Conservation (phyloP, 75 land plant species). For the Selaginella tamariscina region DNA sequence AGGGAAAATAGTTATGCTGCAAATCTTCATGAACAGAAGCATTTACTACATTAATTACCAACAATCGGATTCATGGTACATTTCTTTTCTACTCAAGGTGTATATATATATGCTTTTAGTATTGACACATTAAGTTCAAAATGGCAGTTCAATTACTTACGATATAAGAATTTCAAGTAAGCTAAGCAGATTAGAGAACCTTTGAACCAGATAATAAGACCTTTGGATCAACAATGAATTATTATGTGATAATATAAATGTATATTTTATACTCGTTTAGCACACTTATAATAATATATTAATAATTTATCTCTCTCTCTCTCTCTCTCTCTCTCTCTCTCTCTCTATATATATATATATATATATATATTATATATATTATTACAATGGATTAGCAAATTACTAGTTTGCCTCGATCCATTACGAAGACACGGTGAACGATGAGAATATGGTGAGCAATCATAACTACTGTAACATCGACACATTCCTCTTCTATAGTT, state of each 20-base stretch:
- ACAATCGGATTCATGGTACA: too few species aligned
- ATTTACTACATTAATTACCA: too few species aligned
- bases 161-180: too few species aligned
- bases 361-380: background rate
- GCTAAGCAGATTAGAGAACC: too few species aligned
- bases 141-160: too few species aligned
- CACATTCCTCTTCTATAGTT: constrained; percentile 56
- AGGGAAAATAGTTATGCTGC: too few species aligned
- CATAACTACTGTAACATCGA: constrained; percentile 64
- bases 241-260: background rate
- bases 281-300: background rate
- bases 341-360: background rate
- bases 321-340: too few species aligned
- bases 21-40: too few species aligned
- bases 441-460: constrained; percentile 83
- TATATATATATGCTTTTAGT: too few species aligned
- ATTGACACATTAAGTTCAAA: too few species aligned
- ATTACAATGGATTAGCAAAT: constrained; percentile 4
- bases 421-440: constrained; percentile 57
- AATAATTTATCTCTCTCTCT: background rate
- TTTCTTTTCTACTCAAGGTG: too few species aligned
- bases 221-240: constrained; percentile 39
- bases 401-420: constrained; percentile 77
- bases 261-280: background rate
- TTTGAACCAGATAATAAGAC: constrained; percentile 34